A percentile compares a stretch with the other conserved stretches of the same genome.
Evolutionary conservation across 768 basidiomycete species (phyloP).

Genomic region (Phanerodontia chrysosporium): DNA sequence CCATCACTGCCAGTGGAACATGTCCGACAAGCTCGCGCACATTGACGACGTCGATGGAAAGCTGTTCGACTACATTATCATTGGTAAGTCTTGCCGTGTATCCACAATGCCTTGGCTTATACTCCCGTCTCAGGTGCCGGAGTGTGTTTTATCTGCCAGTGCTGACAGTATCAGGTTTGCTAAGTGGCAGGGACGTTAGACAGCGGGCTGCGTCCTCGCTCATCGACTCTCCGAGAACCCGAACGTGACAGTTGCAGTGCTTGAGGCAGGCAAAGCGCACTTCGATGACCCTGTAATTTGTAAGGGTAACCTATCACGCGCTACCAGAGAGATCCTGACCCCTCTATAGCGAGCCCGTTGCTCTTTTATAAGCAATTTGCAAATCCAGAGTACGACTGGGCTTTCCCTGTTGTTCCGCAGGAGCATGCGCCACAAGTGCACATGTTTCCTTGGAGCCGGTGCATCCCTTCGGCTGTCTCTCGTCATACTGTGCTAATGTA

Average conservation of each 20-base stretch:
- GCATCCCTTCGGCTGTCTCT: not conserved
- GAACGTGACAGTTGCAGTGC: slow-evolving; percentile 12
- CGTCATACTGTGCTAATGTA: not conserved
- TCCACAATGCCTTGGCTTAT: too few species aligned
- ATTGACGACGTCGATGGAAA: not conserved
- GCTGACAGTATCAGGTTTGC: too few species aligned
- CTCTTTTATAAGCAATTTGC: not conserved
- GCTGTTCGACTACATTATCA: slow-evolving; percentile 3
- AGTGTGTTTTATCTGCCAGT: too few species aligned
- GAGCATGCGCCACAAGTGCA: not conserved
- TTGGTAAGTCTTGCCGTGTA: too few species aligned
- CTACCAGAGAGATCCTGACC: not conserved
- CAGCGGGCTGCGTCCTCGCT: slow-evolving; percentile 9
- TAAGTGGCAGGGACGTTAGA: too few species aligned
- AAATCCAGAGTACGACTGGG: slow-evolving; percentile 2
- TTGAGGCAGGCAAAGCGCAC: slow-evolving; percentile 28
- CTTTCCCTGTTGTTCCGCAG: not conserved
- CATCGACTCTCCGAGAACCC: slow-evolving; percentile 1
- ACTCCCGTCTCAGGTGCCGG: too few species aligned
- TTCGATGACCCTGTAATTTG: not conserved
- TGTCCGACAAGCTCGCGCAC: not conserved
- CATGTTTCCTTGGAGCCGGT: not conserved
- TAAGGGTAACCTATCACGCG: not conserved
- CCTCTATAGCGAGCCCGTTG: not conserved
- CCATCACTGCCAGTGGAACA: not conserved